phyloP scores from a whole-genome alignment of 2,329 filamentous ascomycete genomes.

The Cryphonectria naterciae region DNA sequence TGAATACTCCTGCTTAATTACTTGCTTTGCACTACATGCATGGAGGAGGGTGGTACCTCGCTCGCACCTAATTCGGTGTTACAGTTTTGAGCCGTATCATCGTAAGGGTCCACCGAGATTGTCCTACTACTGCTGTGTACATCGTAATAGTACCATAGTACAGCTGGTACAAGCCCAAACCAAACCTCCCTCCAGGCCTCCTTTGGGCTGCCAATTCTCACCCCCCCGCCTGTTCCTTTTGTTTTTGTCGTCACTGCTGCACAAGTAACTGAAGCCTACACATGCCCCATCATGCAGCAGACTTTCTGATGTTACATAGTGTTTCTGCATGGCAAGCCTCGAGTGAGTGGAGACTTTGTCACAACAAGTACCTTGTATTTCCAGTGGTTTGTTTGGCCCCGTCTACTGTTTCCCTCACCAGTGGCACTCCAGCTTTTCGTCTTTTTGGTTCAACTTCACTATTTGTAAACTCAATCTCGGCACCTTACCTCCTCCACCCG shows the following conservation, averaged over 20 bases:
- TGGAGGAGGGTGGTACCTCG: not conserved
- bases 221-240: not conserved
- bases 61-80: not conserved
- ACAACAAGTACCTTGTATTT: not conserved
- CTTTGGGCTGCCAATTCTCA: not conserved
- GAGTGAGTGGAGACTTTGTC: not conserved
- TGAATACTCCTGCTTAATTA: not conserved
- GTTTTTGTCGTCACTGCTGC: not conserved
- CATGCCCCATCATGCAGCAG: not conserved
- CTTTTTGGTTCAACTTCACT: not conserved
- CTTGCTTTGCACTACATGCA: not conserved
- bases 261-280: not conserved
- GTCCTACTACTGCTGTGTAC: not conserved
- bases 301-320: not conserved
- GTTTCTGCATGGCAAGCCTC: not conserved
- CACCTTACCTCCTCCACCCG: not conserved
- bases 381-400: not conserved
- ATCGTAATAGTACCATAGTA: not conserved
- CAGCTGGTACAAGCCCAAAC: not conserved
- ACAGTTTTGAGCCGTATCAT: not conserved
- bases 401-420: not conserved
- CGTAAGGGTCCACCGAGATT: not conserved
- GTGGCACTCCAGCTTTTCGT: not conserved
- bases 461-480: not conserved
- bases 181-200: too few relatives aligned